phyloP scores from a whole-genome alignment of 2,329 filamentous ascomycete genomes.

The Pseudogymnoascus sp. region DNA sequence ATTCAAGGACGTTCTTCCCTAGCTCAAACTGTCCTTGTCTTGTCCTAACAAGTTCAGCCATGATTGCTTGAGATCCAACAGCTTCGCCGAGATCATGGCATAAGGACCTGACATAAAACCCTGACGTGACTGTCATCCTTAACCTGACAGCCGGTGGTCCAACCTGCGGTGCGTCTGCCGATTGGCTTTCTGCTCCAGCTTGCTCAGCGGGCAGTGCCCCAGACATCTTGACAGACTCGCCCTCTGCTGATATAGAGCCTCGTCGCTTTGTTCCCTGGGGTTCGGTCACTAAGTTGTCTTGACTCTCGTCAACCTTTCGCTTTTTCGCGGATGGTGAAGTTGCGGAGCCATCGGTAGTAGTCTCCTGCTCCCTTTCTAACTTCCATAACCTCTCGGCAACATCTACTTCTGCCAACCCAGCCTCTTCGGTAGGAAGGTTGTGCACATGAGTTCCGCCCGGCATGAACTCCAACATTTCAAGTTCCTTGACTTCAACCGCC shows the following conservation, averaged over 20 bases:
- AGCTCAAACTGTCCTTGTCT: conserved; percentile 77
- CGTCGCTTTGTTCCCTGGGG: conserved; percentile 23
- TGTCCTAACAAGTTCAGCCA: conserved; percentile 76
- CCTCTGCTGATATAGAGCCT: conserved; percentile 16
- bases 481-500: conserved; percentile 67
- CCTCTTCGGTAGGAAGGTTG: conserved; percentile 74
- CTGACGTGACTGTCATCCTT: conserved; percentile 86
- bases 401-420: conserved; percentile 65
- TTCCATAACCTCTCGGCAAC: conserved; percentile 68
- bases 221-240: conserved; percentile 27
- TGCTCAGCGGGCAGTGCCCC: conserved; percentile 26
- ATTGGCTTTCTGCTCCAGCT: conserved; percentile 18
- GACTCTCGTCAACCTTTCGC: conserved; percentile 27
- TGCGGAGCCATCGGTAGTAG: conserved; percentile 34
- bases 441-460: conserved; percentile 75
- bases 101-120: conserved; percentile 93
- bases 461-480: conserved; percentile 80
- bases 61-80: conserved; percentile 73
- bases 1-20: conserved; percentile 70
- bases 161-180: conserved; percentile 30
- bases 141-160: conserved; percentile 73
- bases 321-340: conserved; percentile 29
- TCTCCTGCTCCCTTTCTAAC: conserved; percentile 44
- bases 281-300: conserved; percentile 29
- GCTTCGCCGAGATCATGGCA: conserved; percentile 86